A percentile compares a stretch with the other conserved stretches of the same genome.
phyloP scores from a whole-genome alignment of 768 basidiomycete species.

The Suillus plorans region DNA sequence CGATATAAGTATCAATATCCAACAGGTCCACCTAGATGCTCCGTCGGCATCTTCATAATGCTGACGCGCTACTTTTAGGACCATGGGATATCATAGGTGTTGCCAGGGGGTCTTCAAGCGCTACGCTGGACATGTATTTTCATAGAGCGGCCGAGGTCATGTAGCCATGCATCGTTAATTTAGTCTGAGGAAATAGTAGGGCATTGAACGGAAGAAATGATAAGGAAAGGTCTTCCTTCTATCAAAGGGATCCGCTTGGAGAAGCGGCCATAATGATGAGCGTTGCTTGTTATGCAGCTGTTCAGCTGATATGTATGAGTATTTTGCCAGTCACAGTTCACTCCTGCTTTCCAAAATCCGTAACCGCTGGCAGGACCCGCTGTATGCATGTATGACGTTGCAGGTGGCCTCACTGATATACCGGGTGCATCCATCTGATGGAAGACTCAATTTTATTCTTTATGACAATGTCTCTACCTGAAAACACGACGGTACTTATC shows the following conservation, averaged over 20 bases:
- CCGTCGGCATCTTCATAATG: too few species aligned
- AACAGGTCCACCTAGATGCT: too few species aligned
- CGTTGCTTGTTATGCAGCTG: not conserved
- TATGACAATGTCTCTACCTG: constrained; percentile 30
- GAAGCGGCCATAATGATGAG: not conserved
- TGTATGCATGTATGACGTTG: not conserved
- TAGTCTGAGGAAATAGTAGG: too few species aligned
- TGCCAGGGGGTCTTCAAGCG: too few species aligned
- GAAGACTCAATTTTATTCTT: not conserved
- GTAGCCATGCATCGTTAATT: too few species aligned
- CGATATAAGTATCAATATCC: too few species aligned
- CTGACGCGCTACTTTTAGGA: too few species aligned
- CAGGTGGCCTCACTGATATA: not conserved
- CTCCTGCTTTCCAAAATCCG: not conserved
- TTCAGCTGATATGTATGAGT: not conserved
- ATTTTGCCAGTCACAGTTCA: not conserved
- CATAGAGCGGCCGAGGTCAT: too few species aligned
- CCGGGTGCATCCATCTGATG: too few species aligned
- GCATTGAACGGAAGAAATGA: not conserved
- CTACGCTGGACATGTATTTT: too few species aligned
- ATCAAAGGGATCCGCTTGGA: not conserved
- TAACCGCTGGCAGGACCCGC: not conserved
- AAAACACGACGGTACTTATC: constrained; percentile 42
- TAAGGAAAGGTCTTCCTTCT: not conserved
- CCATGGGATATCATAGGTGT: too few species aligned